Evolutionary conservation across 75 land plant genomes (phyloP).

Genomic region (Pinus taeda): DNA sequence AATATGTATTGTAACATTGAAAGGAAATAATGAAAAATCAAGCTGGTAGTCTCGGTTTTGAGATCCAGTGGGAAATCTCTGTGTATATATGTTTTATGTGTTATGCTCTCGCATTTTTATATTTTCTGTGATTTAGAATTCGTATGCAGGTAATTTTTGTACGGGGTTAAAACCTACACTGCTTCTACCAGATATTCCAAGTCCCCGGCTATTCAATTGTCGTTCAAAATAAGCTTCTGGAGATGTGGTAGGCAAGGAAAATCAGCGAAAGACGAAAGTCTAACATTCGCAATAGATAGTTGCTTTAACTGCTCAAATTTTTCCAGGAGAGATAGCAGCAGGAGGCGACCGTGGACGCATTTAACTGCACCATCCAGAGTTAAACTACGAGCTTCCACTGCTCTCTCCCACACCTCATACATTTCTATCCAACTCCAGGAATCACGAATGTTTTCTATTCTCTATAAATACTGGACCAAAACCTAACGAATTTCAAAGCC

Average conservation of each 20-base stretch:
- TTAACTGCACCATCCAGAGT: slow-evolving; percentile 88
- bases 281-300: slow-evolving; percentile 80
- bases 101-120: no score
- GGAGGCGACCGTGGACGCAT: slow-evolving; percentile 80
- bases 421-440: slow-evolving; percentile 14
- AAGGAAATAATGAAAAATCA: no score
- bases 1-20: no score
- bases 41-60: no score
- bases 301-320: slow-evolving; percentile 53
- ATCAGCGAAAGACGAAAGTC: slow-evolving; percentile 75
- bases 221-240: slow-evolving; percentile 70
- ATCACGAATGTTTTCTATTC: background rate
- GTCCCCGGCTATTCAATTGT: slow-evolving; percentile 88
- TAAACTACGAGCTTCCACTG: slow-evolving; percentile 61
- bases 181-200: slow-evolving; percentile 78
- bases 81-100: no score
- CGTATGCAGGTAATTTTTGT: no score
- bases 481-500: background rate
- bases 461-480: background rate
- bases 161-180: no score
- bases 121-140: no score
- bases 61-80: no score
- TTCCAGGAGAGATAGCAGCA: slow-evolving; percentile 60
- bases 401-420: slow-evolving; percentile 94
- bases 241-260: slow-evolving; percentile 65